Percentiles rank a stretch among this genome's conserved stretches.
phyloP scores from a whole-genome alignment of 106 monocot species.

The Phalaenopsis equestris region DNA sequence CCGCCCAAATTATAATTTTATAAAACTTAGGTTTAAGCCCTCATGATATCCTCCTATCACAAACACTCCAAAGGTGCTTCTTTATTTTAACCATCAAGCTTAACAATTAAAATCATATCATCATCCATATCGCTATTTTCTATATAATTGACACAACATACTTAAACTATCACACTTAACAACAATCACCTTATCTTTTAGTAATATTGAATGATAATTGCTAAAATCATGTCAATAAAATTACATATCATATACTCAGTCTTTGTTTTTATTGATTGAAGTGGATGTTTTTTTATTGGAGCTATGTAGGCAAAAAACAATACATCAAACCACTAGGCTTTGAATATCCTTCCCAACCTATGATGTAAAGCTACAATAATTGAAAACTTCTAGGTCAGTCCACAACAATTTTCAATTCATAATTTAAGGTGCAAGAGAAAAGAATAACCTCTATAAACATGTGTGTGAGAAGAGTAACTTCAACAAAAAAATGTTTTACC shows the following conservation, averaged over 20 bases:
- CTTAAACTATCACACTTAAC: neutral
- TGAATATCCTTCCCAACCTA: neutral
- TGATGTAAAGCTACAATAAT: neutral
- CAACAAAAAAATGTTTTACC: neutral
- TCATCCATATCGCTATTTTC: neutral
- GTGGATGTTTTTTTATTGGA: too few species aligned
- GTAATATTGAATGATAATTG: neutral
- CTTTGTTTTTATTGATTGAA: neutral
- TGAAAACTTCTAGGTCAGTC: neutral
- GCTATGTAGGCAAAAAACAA: too few species aligned
- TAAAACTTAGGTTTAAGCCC: neutral
- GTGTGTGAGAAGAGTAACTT: neutral
- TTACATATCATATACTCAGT: neutral
- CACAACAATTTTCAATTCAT: neutral
- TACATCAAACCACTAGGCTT: too few species aligned
- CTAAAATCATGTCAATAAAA: neutral
- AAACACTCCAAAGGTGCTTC: neutral
- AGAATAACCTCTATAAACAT: neutral
- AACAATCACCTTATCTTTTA: neutral
- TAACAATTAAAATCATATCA: neutral
- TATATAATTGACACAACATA: neutral
- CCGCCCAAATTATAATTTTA: neutral
- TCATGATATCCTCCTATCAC: neutral
- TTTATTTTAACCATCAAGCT: neutral
- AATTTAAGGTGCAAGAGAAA: neutral